phyloP scores from a whole-genome alignment of 2,329 filamentous ascomycete genomes.

The Fusarium scirpi region DNA sequence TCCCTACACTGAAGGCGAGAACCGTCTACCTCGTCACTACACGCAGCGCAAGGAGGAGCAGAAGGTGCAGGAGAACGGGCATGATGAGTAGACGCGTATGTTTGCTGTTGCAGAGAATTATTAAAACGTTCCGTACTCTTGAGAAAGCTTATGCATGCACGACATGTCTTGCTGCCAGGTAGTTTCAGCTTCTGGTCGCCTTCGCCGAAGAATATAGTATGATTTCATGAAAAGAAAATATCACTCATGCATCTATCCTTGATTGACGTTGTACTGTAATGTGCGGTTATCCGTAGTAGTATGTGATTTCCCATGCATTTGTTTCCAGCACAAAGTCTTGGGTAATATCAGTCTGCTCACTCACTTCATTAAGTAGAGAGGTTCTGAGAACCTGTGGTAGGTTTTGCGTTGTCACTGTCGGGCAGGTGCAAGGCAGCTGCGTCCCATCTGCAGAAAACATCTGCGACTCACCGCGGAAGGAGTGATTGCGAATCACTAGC shows the following conservation, averaged over 20 bases:
- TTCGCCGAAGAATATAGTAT: slow-evolving; percentile 10
- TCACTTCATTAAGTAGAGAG: background rate
- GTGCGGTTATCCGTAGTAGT: background rate
- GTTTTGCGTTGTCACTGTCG: background rate
- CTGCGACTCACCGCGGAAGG: slow-evolving; percentile 5
- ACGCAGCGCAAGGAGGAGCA: slow-evolving; percentile 39
- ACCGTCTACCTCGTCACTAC: slow-evolving; percentile 64
- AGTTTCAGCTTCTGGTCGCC: slow-evolving; percentile 29
- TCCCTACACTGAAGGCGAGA: slow-evolving; percentile 70
- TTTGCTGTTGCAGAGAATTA: background rate
- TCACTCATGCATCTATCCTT: background rate
- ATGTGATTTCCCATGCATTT: background rate
- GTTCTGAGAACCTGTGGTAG: no score
- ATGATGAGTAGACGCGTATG: slow-evolving; percentile 4
- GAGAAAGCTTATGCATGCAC: background rate
- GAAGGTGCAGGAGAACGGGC: slow-evolving; percentile 18
- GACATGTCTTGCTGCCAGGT: background rate
- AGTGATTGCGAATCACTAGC: background rate
- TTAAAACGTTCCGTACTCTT: background rate
- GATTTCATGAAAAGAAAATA: background rate
- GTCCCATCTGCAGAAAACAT: background rate
- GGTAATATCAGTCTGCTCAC: background rate
- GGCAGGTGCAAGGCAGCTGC: slow-evolving; percentile 7
- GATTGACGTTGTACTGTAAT: background rate
- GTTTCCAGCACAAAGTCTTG: background rate